A percentile compares a stretch with the other conserved stretches of the same genome.
Conservation (phyloP, 768 basidiomycete species). For the Cystoderma amianthinum region DNA sequence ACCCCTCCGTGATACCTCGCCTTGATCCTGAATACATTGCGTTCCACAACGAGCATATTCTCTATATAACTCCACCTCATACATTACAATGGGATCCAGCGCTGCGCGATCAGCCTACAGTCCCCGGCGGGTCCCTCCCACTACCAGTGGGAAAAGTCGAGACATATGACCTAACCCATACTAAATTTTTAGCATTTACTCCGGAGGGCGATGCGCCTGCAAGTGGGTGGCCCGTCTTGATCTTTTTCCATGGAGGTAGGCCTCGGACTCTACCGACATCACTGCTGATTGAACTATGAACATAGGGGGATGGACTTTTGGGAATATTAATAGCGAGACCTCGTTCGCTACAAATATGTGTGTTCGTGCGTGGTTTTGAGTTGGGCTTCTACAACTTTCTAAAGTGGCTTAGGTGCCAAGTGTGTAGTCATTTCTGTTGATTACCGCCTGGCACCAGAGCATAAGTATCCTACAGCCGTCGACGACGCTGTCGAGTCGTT, state of each 20-base stretch:
- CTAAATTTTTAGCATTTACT: slow-evolving; percentile 56
- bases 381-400: not conserved
- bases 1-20: slow-evolving; percentile 47
- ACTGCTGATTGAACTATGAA: not conserved
- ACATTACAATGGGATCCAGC: slow-evolving; percentile 56
- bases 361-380: slow-evolving; percentile 31
- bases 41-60: slow-evolving; percentile 48
- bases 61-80: slow-evolving; percentile 41
- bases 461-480: slow-evolving; percentile 65
- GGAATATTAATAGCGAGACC: slow-evolving; percentile 53
- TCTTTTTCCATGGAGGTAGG: slow-evolving; percentile 70
- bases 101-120: slow-evolving; percentile 42
- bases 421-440: slow-evolving; percentile 63
- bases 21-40: slow-evolving; percentile 64
- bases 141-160: slow-evolving; percentile 47
- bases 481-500: slow-evolving; percentile 66
- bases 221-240: slow-evolving; percentile 64
- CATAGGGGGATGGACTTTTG: slow-evolving; percentile 73
- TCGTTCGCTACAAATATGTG: slow-evolving; percentile 57
- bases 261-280: not conserved
- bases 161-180: slow-evolving; percentile 46
- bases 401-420: slow-evolving; percentile 36
- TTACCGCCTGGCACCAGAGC: slow-evolving; percentile 67
- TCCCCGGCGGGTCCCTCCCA: slow-evolving; percentile 51
- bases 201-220: slow-evolving; percentile 44